Conservation (phyloP, 1,284 basidiomycete species). For the Inonotus hispidus region DNA sequence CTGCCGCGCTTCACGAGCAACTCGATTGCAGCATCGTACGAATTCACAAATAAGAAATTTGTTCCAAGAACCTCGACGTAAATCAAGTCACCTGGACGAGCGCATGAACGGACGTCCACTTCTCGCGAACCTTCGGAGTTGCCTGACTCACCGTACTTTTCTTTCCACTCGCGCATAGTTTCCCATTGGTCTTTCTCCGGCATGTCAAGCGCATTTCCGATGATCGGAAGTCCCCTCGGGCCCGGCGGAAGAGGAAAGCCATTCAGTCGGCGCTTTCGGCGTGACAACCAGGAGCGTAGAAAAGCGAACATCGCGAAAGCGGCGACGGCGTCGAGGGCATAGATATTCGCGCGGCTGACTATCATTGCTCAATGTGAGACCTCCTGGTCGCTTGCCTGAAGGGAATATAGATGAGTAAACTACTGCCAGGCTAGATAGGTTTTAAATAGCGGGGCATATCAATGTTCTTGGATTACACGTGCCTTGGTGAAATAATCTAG, state of each 20-base stretch:
- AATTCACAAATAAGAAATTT: conserved; percentile 23
- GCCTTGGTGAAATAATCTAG: no score
- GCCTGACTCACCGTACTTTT: conserved; percentile 18
- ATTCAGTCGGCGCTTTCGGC: neutral
- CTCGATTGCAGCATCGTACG: conserved; percentile 21
- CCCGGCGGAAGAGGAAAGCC: neutral
- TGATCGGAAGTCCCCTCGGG: conserved; percentile 16
- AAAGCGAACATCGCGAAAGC: neutral
- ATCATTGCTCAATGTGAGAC: neutral
- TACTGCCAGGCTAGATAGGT: neutral
- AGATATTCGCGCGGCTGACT: neutral
- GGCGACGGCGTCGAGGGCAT: neutral
- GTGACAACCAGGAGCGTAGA: neutral
- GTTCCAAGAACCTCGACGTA: conserved; percentile 22
- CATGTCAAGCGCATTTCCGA: conserved; percentile 21
- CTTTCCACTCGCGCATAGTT: conserved; percentile 17
- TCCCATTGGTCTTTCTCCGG: conserved; percentile 17
- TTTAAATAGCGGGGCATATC: no score
- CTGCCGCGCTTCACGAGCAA: conserved; percentile 23
- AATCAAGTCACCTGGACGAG: conserved; percentile 20
- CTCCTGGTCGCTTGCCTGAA: neutral
- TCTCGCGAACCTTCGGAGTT: neutral
- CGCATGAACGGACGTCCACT: neutral
- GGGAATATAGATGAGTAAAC: neutral
- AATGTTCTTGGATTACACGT: no score